A percentile compares a stretch with the other conserved stretches of the same genome.
These are phyloP conservation scores for Phyllosticta citrichinensis DNA, from an alignment of 2,329 filamentous ascomycete species.

Conservation along the genomic window DNA sequence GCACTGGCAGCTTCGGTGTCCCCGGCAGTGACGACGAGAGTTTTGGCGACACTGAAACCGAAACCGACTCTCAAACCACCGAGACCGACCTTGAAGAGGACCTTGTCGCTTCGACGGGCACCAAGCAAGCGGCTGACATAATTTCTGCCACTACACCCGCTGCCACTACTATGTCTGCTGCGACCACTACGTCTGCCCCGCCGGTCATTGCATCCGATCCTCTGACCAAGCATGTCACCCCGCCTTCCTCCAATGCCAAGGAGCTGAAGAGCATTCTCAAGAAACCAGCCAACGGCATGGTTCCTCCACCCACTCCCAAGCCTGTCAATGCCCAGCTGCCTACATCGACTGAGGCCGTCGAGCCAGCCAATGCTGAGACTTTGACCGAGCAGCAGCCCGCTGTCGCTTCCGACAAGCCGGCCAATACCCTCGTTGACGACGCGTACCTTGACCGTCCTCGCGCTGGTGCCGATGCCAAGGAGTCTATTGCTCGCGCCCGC, in stretches of 20 bases:
- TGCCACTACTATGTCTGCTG: not conserved
- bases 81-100: constrained; percentile 1
- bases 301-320: constrained; percentile 25
- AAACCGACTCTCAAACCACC: constrained; percentile 13
- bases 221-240: not conserved
- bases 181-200: too few species aligned
- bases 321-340: constrained; percentile 25
- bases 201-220: not conserved
- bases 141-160: not conserved
- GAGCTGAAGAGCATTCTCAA: constrained; percentile 16
- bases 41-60: constrained; percentile 12
- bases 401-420: not conserved
- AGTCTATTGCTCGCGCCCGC: constrained; percentile 2
- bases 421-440: not conserved
- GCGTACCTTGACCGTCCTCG: not conserved
- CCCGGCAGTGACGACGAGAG: constrained; percentile 15
- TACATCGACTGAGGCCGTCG: constrained; percentile 3
- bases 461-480: not conserved
- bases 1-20: constrained; percentile 16
- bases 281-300: constrained; percentile 15
- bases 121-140: not conserved
- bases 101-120: constrained; percentile 1
- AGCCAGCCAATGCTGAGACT: constrained; percentile 5
- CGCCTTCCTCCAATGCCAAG: not conserved
- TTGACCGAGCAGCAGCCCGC: not conserved